phyloP scores from a whole-genome alignment of 1,284 basidiomycete species.

The Cryptococcus neoformans region DNA sequence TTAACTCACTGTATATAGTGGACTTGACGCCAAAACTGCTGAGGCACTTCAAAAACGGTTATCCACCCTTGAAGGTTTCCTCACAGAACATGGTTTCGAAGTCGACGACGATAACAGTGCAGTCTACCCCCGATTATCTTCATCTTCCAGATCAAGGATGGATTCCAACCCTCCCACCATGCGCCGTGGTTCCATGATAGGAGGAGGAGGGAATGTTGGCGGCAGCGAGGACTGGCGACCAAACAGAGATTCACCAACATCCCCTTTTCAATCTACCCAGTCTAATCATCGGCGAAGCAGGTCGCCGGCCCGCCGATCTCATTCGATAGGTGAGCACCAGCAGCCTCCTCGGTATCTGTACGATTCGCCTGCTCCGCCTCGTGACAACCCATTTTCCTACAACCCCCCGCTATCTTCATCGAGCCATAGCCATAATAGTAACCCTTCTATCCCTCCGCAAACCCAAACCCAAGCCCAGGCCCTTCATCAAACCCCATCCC shows the following conservation, averaged over 20 bases:
- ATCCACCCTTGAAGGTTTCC: slow-evolving; percentile 16
- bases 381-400: not conserved
- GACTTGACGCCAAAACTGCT: slow-evolving; percentile 14
- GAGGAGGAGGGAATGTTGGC: not conserved
- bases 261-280: not conserved
- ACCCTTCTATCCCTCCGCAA: not conserved
- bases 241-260: not conserved
- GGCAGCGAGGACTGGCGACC: not conserved
- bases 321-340: no score
- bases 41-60: slow-evolving; percentile 23
- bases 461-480: not conserved
- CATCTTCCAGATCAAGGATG: not conserved
- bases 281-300: not conserved
- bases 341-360: no score
- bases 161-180: not conserved
- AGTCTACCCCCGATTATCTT: not conserved
- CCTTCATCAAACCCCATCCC: not conserved
- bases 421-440: no score
- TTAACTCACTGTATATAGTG: slow-evolving; percentile 3
- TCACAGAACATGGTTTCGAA: slow-evolving; percentile 17
- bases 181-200: not conserved
- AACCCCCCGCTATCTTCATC: no score
- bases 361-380: no score
- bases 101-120: slow-evolving; percentile 4
- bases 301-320: not conserved